Conservation (phyloP, 495 filamentous ascomycete genomes). For the Xylaria telfairii region DNA sequence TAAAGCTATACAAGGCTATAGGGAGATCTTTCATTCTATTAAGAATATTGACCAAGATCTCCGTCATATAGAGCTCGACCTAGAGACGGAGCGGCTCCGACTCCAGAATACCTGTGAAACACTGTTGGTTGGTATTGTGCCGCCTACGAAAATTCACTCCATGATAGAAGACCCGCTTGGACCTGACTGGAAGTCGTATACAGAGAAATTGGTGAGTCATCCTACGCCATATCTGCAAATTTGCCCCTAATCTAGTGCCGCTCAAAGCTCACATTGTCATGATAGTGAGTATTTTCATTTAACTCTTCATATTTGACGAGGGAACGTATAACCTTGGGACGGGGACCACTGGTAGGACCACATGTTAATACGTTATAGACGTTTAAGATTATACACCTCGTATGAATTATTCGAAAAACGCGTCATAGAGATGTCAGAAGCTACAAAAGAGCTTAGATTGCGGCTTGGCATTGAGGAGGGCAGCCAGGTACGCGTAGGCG, state of each 20-base stretch:
- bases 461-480: not conserved
- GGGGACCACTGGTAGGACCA: not conserved
- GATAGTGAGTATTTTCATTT: not conserved
- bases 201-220: not conserved
- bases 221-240: not conserved
- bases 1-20: not conserved
- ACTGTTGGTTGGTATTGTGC: not conserved
- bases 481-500: not conserved
- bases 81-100: not conserved
- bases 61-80: not conserved
- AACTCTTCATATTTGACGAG: not conserved
- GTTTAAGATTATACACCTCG: not conserved
- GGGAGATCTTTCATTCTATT: not conserved
- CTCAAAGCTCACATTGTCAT: not conserved
- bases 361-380: not conserved
- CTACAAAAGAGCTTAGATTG: not conserved
- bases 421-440: not conserved
- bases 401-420: not conserved
- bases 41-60: not conserved
- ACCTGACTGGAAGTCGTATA: conserved; percentile 3
- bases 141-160: not conserved
- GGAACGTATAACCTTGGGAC: not conserved
- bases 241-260: not conserved
- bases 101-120: not conserved
- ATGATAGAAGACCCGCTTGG: conserved; percentile 4